Base-by-base conservation (phyloP, 1,284 basidiomycete genomes). In the Ustilago xerochloae region DNA sequence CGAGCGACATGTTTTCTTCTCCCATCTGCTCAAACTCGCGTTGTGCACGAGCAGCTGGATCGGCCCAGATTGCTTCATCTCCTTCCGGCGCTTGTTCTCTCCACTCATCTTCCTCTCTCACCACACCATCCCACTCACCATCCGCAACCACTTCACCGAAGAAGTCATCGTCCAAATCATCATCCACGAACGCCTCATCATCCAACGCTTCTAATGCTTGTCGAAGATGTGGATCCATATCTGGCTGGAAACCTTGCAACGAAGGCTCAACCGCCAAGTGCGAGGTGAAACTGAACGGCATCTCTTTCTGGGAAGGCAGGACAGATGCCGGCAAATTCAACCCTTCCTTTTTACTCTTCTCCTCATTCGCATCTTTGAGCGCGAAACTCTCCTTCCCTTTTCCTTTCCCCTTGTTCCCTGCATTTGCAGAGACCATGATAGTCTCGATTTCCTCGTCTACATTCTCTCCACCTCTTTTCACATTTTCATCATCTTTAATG, bases 201-300 rank as follows among this genome's bases (percentile, higher is more conserved):
- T 99, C 96, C 18, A 99, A 87, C 4, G 97, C 97, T 80, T 98
- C 95, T 30, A 99, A 87, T 0, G 90, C 90, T 84, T 99, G 96
- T 16, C 97, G 89, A 33, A 99, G 87, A 85, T 96, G 93, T 5
- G 94, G 94, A 84, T 99, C 93, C 92, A 99, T 93, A 80, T 97
- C 93, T 0, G 94, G 97, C 82, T 93, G 92, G 68, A 99, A 90
- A 0, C 97, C 96, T 32, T 91, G 87, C 47, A 81, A 57, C 7
- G 54, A 52, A 2, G 78, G 74, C 43, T 80, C 67, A 18, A 78
- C 63, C 20, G 70, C 59, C n/a, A 78, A 47, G 26, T 68, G 72
- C 6, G 48, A 43, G 0, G 66, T 63, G 39, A 75, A 75, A 38
- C 53, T 53, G 35, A 70, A 65, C 30, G 77, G 70, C 45, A 67